These are phyloP conservation scores for Wallacemonas sp. DNA, from an alignment of 208 protist species.

Conservation along the genomic window DNA sequence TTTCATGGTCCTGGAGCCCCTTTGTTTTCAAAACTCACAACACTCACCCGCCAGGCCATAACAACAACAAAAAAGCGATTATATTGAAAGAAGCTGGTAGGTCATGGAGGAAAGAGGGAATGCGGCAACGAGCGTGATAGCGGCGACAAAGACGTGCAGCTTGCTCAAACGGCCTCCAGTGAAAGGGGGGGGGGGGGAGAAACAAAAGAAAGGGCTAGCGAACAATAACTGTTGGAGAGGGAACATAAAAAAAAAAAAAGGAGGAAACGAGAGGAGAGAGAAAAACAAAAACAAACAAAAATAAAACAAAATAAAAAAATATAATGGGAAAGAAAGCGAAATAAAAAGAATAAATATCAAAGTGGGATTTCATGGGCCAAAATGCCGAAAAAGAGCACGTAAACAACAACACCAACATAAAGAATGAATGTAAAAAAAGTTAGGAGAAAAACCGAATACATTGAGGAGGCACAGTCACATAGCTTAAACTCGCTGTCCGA, in stretches of 20 bases:
- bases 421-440: neutral
- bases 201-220: neutral
- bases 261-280: constrained; percentile 7
- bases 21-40: neutral
- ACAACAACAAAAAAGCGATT: no score
- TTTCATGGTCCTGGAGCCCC: neutral
- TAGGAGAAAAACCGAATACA: neutral
- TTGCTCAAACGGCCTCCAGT: no score
- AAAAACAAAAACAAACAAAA: constrained; percentile 15
- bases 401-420: no score
- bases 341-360: neutral
- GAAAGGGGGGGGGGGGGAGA: neutral
- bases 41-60: no score
- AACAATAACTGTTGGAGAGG: constrained; percentile 6
- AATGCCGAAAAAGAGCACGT: no score
- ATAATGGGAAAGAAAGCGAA: neutral
- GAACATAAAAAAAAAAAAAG: constrained; percentile 24
- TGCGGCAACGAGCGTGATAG: no score
- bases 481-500: no score
- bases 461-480: no score
- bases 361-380: no score
- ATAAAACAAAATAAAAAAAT: constrained; percentile 16
- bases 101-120: no score
- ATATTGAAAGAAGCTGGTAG: neutral
- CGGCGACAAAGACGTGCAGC: no score